Evolutionary conservation across 495 filamentous ascomycete genomes (phyloP).

Genomic region (Pyrenula massariospora): DNA sequence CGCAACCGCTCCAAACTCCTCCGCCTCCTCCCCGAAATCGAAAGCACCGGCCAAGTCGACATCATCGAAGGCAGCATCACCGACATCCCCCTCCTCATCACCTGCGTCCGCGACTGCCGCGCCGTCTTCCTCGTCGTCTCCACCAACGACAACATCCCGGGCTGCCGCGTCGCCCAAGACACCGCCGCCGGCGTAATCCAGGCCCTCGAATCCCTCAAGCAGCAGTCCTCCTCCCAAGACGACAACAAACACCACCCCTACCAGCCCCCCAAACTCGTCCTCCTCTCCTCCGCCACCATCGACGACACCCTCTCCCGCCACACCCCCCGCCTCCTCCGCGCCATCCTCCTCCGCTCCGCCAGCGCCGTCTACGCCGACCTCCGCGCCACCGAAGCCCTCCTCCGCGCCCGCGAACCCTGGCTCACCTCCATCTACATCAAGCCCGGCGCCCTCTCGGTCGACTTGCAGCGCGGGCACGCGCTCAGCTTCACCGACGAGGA

Average conservation of each 20-base stretch:
- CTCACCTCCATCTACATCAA: conserved; percentile 28
- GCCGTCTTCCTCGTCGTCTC: conserved; percentile 24
- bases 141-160: conserved; percentile 26
- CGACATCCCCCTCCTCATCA: conserved; percentile 18
- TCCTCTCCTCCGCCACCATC: conserved; percentile 25
- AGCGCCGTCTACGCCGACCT: conserved; percentile 28
- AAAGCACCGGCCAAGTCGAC: conserved; percentile 10
- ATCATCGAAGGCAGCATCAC: conserved; percentile 25
- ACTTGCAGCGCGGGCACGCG: conserved; percentile 23
- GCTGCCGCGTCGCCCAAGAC: conserved; percentile 18
- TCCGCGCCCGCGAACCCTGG: conserved; percentile 23
- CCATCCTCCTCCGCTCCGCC: conserved; percentile 13
- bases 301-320: conserved; percentile 17
- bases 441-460: conserved; percentile 25
- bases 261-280: conserved; percentile 22
- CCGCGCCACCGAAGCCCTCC: conserved; percentile 16
- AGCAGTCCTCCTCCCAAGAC: neutral
- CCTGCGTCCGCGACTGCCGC: conserved; percentile 15
- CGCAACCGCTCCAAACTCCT: conserved; percentile 25
- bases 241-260: no score
- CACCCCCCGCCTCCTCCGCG: conserved; percentile 11
- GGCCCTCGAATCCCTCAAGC: conserved; percentile 15
- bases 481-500: conserved; percentile 21
- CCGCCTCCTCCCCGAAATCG: conserved; percentile 14
- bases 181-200: conserved; percentile 16